Evolutionary conservation across 495 filamentous ascomycete genomes (phyloP), one percentile per base, ranked within the genome.

Genomic region (Cladorrhinum samala): DNA sequence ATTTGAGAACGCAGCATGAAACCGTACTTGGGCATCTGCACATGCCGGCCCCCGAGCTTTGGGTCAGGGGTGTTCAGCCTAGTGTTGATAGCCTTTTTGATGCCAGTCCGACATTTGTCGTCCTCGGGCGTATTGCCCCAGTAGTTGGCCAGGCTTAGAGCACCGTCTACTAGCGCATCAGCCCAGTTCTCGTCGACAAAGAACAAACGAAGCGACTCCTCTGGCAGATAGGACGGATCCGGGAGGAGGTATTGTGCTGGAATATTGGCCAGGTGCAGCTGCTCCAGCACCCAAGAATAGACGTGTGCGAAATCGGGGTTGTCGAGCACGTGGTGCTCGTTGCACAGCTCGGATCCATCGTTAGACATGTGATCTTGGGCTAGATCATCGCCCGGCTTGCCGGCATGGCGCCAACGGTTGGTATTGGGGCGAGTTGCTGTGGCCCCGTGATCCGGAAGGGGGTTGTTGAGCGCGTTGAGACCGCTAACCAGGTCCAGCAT

Each of bases 151-250:
- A 75, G 43, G 9, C 56, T 64, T 0, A 81, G 60, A 6, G 65
- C 78, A 2, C 78, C 77, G 51, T 81, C 78, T 7, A 80, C 53
- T 9, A 77, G 19, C 9, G 61, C 60, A 44, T 75, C 68, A 1
- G 71, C 27, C 77, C 77, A 80, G 42, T 60, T 60, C 1, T 48
- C 14, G 33, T 81, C 77, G 21, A 80, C 66, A 37, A 63, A 49
- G 58, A 80, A 81, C 60, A 75, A 72, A 0, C 77, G 72, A 0
- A 81, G 48, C 5, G 50, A 53, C 56, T 79, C 77, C 14, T 37
- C 23, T 1, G 69, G 72, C 1, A 80, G 55, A 23, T 65, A 57
- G 2, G 50, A 61, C 0, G 68, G 69, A 41, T 78, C 74, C 2
- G 59, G 41, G 40, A 79, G 64, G 13, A 73, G 58, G 46, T 67